phyloP scores from a whole-genome alignment of 1,284 basidiomycete genomes.

The Takashimella koratensis region DNA sequence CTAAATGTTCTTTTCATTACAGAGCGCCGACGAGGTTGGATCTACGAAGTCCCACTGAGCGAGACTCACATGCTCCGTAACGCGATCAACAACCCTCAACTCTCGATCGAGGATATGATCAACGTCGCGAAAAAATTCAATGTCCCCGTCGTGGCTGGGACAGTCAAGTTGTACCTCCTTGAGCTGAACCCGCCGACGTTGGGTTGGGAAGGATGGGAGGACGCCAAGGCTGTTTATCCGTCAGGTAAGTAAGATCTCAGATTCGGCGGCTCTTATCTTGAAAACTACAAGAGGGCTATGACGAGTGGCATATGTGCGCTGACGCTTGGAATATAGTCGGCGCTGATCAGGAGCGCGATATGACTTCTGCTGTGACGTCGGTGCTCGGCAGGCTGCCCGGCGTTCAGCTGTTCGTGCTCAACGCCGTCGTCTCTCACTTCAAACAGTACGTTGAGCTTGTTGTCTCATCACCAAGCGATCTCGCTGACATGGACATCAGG shows the following conservation, averaged over 20 bases:
- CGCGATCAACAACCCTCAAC: slow-evolving; percentile 67
- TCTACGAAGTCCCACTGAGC: slow-evolving; percentile 78
- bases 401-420: slow-evolving; percentile 76
- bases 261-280: too few relatives aligned
- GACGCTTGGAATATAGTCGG: slow-evolving; percentile 55
- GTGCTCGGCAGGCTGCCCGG: slow-evolving; percentile 71
- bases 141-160: slow-evolving; percentile 75
- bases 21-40: slow-evolving; percentile 88
- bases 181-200: slow-evolving; percentile 76
- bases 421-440: slow-evolving; percentile 73
- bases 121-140: slow-evolving; percentile 72
- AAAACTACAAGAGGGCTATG: background rate
- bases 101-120: slow-evolving; percentile 60
- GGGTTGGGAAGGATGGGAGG: slow-evolving; percentile 82
- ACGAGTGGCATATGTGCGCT: slow-evolving; percentile 6
- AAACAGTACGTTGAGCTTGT: slow-evolving; percentile 56
- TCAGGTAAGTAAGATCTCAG: slow-evolving; percentile 51
- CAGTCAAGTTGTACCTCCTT: slow-evolving; percentile 74
- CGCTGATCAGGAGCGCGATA: slow-evolving; percentile 58
- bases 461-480: too few relatives aligned
- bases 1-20: too few relatives aligned
- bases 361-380: slow-evolving; percentile 62
- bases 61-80: slow-evolving; percentile 79
- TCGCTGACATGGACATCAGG: slow-evolving; percentile 50
- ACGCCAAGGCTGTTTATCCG: slow-evolving; percentile 77